Base-by-base conservation (phyloP, 1,139 yeast genomes). In the Sugiyamaella sp. region DNA sequence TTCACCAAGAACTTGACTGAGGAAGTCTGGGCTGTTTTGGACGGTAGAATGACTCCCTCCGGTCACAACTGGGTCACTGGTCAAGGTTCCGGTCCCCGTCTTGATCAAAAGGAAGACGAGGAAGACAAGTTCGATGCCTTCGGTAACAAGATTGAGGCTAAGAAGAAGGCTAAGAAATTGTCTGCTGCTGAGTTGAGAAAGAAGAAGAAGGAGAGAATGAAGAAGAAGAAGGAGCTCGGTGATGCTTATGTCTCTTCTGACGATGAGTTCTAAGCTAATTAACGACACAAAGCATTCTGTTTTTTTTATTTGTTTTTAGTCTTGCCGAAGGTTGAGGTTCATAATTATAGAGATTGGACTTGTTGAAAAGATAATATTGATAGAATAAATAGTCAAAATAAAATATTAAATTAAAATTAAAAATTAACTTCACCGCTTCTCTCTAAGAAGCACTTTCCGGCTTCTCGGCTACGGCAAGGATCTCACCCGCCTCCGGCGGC, bases 171-270 rank as follows among this genome's bases (percentile, higher is more conserved):
- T 86, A 83, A 83, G 79, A 93, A 91, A 88, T 84, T 93, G 75
- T 87, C 97, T 67, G 91, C 98, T 74, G 97, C 99, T 66, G 99
- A 93, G 80, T 84, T 93, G 77, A 89, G 99, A 85, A 93, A 93
- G 97, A 93, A 93, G 96, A 93, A 93, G 97, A 93, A 93, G 96
- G 99, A 93, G 82, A 90, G 99, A 86, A 91, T 93, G 98, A 89
- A 88, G 89, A 93, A 91, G 95, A 93, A 93, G 97, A 93, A 93
- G 96, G 96, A 87, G 78, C 79, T 90, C 76, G 98, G 98, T 84
- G 99, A 93, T 74, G 98, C 95, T 76, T 93, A 93, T 76, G 97
- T 90, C 67, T 91, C 97, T 66, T 87, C 95, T 65, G 98, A 90
- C 71, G 96, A 86, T 55, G 98, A 91, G 66, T 70, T 75, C 56